Base-by-base conservation (phyloP, 208 protist genomes). In the Crithidia fasciculata region DNA sequence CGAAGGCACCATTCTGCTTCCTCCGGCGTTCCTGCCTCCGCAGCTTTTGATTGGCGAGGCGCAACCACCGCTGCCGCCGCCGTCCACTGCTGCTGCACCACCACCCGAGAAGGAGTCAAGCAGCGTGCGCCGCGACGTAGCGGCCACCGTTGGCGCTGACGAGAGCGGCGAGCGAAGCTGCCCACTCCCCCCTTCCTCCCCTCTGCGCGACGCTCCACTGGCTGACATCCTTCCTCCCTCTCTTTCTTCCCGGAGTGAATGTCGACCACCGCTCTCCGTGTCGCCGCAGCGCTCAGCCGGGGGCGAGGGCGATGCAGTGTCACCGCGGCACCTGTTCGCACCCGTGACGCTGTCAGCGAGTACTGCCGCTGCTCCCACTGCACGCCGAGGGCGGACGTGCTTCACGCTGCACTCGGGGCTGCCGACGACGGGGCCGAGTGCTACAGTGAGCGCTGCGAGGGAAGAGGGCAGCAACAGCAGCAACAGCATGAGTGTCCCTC, bases 321-420 rank as follows among this genome's bases (percentile, higher is more conserved):
- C 54, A 39, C 5, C 39, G 28, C 54, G 15, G 5, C 28, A 28
- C 28, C 28, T 28, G 28, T 28, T 28, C 28, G 28, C 28, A 28
- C 28, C 28, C 28, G 1, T 28, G 28, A 1, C 28, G 28, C 28
- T 28, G 28, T 28, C 28, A 28, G 28, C 28, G 28, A 28, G 28
- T 28, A 28, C 28, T 28, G 28, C 28, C 28, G 28, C 28, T 28
- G 28, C 28, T 28, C 1, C 28, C 28, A 18, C 74, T 2, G 61
- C 39, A 15, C 74, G 74, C 15, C 56, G 61, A 44, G 69, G 54
- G 36, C 59, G 74, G 18, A 80, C 74, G 10, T 80, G 74, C 60
- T 80, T 80, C 50, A 80, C 60, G 8, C 43, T 80, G 12, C 63
- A 55, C 41, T 74, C 67, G 28, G 28, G 28, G 28, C 28, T 28